A percentile compares a stretch with the other conserved stretches of the same genome.
phyloP scores from a whole-genome alignment of 108 stramenopile species.

The Stephanodiscus triporus region DNA sequence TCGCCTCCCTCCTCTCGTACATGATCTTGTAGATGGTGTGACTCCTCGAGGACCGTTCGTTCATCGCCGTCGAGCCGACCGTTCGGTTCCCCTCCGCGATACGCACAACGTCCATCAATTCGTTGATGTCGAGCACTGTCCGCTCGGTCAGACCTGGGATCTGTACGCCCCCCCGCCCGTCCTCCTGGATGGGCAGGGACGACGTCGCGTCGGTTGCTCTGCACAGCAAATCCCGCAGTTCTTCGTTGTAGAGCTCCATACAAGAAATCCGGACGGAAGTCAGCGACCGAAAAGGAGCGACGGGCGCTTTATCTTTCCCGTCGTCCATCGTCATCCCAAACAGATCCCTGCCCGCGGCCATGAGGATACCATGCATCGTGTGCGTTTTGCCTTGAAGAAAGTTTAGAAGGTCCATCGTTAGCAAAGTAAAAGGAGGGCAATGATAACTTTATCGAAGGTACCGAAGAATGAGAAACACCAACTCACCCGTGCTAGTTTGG shows the following conservation, averaged over 20 bases:
- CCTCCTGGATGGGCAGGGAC: conserved; percentile 60
- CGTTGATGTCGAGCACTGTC: conserved; percentile 60
- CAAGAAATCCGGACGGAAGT: conserved; percentile 81
- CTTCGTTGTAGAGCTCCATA: conserved; percentile 97
- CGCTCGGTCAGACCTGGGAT: conserved; percentile 55
- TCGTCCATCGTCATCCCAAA: conserved; percentile 36
- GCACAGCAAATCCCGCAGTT: conserved; percentile 88
- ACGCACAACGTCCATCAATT: conserved; percentile 61
- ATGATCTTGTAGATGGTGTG: conserved; percentile 89
- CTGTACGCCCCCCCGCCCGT: conserved; percentile 87
- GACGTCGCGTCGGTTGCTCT: not conserved
- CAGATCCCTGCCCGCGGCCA: conserved; percentile 62
- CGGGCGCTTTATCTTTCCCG: too few species aligned
- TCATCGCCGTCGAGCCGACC: conserved; percentile 89
- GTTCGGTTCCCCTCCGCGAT: conserved; percentile 70
- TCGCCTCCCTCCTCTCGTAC: conserved; percentile 62
- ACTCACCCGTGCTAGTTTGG: conserved; percentile 42
- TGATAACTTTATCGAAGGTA: too few species aligned
- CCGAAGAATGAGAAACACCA: too few species aligned
- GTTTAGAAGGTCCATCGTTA: too few species aligned
- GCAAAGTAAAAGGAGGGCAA: too few species aligned
- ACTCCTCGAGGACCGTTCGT: conserved; percentile 85
- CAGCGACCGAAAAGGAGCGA: too few species aligned
- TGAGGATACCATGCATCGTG: conserved; percentile 67
- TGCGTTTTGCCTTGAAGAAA: conserved; percentile 52